These are phyloP conservation scores for Astrothelium macrocarpum DNA, from an alignment of 495 filamentous ascomycete species.

Conservation along the genomic window DNA sequence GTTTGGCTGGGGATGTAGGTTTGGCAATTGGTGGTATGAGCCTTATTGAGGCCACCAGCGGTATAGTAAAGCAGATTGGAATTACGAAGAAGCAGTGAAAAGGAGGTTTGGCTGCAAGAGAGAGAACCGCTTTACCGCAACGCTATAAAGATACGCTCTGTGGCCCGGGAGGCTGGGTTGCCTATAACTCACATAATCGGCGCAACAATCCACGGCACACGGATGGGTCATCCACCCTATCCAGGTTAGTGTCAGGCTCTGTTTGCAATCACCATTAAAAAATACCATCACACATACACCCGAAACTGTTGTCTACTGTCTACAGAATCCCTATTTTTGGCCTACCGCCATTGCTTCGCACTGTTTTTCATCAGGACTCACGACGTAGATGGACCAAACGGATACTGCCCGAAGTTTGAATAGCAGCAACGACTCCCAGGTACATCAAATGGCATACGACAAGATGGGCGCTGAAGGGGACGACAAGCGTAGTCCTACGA, in stretches of 20 bases:
- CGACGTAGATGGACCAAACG: constrained; percentile 1
- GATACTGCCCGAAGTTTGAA: background rate
- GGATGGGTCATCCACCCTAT: background rate
- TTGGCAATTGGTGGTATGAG: constrained; percentile 22
- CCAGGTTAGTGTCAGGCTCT: background rate
- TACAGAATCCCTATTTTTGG: background rate
- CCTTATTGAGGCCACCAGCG: constrained; percentile 15
- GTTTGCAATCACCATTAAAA: background rate
- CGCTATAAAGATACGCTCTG: constrained; percentile 6
- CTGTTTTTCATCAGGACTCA: background rate
- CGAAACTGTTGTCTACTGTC: background rate
- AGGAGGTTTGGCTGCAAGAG: constrained; percentile 12
- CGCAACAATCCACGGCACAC: background rate
- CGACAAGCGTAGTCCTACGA: background rate
- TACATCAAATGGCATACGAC: background rate
- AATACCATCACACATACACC: background rate
- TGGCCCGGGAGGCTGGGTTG: background rate
- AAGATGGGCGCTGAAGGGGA: background rate
- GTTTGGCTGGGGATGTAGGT: constrained; percentile 17
- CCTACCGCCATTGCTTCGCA: background rate
- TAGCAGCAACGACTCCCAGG: background rate
- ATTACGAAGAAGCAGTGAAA: constrained; percentile 11
- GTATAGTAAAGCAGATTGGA: constrained; percentile 11
- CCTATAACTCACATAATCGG: background rate
- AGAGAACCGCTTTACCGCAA: constrained; percentile 8